Conservation (phyloP, 768 basidiomycete species). For the Boletus edulis region DNA sequence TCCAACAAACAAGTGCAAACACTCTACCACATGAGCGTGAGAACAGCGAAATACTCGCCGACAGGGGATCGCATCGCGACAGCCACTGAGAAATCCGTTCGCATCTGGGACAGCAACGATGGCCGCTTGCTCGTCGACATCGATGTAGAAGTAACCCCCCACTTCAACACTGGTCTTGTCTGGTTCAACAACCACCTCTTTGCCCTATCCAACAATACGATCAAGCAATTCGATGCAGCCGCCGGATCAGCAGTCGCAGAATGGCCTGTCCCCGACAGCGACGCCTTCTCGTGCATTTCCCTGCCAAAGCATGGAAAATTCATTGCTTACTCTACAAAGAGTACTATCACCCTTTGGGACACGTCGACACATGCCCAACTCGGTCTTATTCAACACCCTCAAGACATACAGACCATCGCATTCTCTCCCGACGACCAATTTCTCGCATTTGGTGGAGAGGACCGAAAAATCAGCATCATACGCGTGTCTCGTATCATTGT, state of each 20-base stretch:
- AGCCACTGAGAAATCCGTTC: no score
- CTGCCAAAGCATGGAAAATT: not conserved
- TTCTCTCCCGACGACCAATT: not conserved
- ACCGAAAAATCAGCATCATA: not conserved
- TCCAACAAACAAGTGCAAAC: no score
- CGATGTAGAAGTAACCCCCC: no score
- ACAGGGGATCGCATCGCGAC: no score
- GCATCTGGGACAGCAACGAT: no score
- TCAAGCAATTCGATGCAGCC: not conserved
- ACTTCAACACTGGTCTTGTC: no score
- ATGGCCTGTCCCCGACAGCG: not conserved
- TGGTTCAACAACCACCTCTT: no score
- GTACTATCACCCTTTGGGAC: not conserved
- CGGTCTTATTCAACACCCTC: not conserved
- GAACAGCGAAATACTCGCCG: no score
- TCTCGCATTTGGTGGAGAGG: not conserved
- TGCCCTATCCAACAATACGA: not conserved
- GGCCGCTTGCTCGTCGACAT: no score
- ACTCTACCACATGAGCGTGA: no score
- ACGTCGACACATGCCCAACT: not conserved
- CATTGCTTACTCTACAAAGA: not conserved
- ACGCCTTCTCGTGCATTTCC: not conserved
- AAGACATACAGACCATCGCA: not conserved
- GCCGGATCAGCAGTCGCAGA: not conserved
- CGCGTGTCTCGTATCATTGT: not conserved